These are phyloP conservation scores for Neonectria coccinea DNA, from an alignment of 2,329 filamentous ascomycete species.

Conservation along the genomic window DNA sequence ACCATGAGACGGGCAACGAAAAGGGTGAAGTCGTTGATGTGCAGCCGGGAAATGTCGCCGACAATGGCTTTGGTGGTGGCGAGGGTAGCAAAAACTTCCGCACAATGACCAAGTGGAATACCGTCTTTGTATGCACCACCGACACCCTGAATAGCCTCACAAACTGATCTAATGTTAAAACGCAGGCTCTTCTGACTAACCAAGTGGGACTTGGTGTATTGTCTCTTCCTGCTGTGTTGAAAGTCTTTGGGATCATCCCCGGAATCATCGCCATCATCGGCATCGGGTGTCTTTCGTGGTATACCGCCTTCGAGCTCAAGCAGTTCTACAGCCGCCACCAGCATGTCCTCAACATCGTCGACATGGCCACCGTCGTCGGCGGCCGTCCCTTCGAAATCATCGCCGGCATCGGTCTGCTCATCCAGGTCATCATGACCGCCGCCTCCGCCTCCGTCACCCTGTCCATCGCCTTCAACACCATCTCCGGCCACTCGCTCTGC, in stretches of 20 bases:
- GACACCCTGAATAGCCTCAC: too few species aligned
- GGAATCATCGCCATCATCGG: conserved; percentile 77
- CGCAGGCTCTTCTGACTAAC: conserved; percentile 45
- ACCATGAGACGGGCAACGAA: conserved; percentile 29
- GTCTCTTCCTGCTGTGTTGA: conserved; percentile 78
- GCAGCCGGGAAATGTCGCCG: conserved; percentile 34
- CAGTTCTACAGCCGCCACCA: conserved; percentile 77
- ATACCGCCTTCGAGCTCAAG: conserved; percentile 62
- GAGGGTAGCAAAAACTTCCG: conserved; percentile 50
- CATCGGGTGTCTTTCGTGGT: conserved; percentile 73
- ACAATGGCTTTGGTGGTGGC: conserved; percentile 46
- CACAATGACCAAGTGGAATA: conserved; percentile 51
- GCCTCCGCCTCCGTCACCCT: conserved; percentile 75
- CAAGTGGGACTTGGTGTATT: conserved; percentile 61
- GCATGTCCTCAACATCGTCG: conserved; percentile 77
- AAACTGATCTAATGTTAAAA: too few species aligned
- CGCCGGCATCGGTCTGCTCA: conserved; percentile 70
- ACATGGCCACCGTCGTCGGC: conserved; percentile 70
- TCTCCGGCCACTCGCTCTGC: conserved; percentile 70
- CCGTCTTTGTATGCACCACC: conserved; percentile 23
- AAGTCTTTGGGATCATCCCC: conserved; percentile 74
- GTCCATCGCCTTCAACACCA: conserved; percentile 76
- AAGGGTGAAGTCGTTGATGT: conserved; percentile 32
- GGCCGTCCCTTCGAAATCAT: conserved; percentile 44
- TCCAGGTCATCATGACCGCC: conserved; percentile 80